These are phyloP conservation scores for Penstemon eatonii DNA, from an alignment of 257 asterid species.

Conservation along the genomic window DNA sequence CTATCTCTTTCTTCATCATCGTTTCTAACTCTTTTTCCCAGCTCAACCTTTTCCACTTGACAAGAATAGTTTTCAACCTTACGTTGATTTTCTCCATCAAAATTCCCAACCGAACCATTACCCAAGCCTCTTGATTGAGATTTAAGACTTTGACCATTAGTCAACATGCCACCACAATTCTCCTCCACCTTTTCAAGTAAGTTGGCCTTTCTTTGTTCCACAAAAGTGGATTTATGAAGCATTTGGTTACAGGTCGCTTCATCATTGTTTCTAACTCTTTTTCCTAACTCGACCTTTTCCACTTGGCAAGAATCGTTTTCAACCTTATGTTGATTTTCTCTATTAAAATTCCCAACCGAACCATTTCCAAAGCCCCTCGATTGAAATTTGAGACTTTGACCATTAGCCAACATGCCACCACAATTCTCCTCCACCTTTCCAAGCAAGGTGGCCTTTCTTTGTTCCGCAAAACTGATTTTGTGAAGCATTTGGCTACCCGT, in stretches of 20 bases:
- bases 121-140: no score
- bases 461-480: constrained; percentile 32
- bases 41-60: constrained; percentile 23
- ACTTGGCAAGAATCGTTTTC: no score
- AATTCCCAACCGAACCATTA: background rate
- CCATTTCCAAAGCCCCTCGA: constrained; percentile 35
- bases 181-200: background rate
- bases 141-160: background rate
- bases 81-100: background rate
- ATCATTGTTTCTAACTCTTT: background rate
- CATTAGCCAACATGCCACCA: constrained; percentile 28
- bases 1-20: constrained; percentile 38
- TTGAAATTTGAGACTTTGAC: constrained; percentile 29
- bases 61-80: background rate
- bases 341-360: constrained; percentile 22
- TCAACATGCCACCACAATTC: background rate
- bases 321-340: constrained; percentile 31
- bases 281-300: background rate
- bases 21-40: constrained; percentile 41
- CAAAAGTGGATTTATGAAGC: background rate
- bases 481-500: constrained; percentile 29
- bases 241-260: background rate
- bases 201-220: background rate
- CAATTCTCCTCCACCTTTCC: constrained; percentile 32
- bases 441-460: constrained; percentile 23